Evolutionary conservation across 805 yeast species (phyloP), one percentile per base, ranked within the genome.

Genomic region (Metschnikowia peoriensis): DNA sequence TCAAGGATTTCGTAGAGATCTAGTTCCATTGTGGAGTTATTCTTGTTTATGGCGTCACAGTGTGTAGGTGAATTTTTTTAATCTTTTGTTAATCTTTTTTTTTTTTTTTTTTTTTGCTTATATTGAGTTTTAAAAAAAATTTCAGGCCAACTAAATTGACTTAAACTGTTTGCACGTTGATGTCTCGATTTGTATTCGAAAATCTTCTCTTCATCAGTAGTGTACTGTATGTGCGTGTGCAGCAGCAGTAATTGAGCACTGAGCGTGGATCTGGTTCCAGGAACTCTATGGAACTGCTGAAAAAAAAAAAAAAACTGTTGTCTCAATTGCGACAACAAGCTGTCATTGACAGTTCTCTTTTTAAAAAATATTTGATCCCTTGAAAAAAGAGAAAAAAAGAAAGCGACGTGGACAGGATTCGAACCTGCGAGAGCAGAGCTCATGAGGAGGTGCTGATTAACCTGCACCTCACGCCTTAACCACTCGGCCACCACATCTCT

Each of bases 1-100:
- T 89, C 96, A 22, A 91, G 76, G 3, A 88, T 72, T 44, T 81
- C 89, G 69, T 90, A 91, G 47, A 77, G 68, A 54, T 69, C 67
- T 29, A 52, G 43, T n/a, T 47, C 50, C 59, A 55, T 57, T 37
- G 38, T 32, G 27, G n/a, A 7, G 34, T 32, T n/a, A n/a, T n/a
- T 9, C 14, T 32, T 9, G 14, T 32, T 22, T 22, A 22, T 22
- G 22, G 22, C 22, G 22, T 22, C 22, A 22, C 22, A 22, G 22
- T 22, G 4, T 22, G 22, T 22, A 4, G 2, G 22, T 32, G 3
- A 32, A 32, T 32, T 32, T 7, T 12, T n/a, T 12, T 22, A 8
- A 28, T 41, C 14, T 41, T 41, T 14, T 34, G 46, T 22, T 38
- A n/a, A n/a, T 12, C 12, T 22, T 2, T 4, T 44, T 32, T 44